Percentiles rank a stretch among this genome's conserved stretches.
phyloP scores from a whole-genome alignment of 1,284 basidiomycete species.

The Anthracocystis panici-leucophaei region DNA sequence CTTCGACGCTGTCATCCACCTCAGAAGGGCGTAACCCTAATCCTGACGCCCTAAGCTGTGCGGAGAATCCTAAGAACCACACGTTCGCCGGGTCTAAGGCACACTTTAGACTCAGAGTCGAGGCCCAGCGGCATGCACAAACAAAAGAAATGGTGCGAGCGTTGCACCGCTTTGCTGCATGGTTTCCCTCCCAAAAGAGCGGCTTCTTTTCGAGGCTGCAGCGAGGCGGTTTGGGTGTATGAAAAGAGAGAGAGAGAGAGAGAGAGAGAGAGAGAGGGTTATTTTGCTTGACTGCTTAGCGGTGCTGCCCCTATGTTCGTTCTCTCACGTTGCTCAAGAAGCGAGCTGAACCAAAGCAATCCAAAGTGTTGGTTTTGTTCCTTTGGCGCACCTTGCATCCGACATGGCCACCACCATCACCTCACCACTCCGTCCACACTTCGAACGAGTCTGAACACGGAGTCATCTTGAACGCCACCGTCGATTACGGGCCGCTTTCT shows the following conservation, averaged over 20 bases:
- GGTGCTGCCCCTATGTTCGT: not conserved
- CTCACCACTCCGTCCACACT: not conserved
- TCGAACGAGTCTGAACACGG: not conserved
- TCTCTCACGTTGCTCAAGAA: not conserved
- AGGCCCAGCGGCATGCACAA: conserved; percentile 7
- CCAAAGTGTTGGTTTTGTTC: not conserved
- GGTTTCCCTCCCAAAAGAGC: not conserved
- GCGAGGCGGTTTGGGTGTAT: not conserved
- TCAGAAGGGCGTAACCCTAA: not conserved
- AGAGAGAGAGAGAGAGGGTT: too few relatives aligned
- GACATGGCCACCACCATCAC: conserved; percentile 5
- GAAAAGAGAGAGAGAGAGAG: too few relatives aligned
- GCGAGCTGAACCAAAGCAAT: not conserved
- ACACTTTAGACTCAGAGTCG: not conserved
- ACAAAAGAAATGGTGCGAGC: not conserved
- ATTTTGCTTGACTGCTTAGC: conserved; percentile 3
- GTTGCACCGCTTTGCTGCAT: conserved; percentile 6
- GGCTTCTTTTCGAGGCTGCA: not conserved
- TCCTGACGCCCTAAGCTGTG: not conserved
- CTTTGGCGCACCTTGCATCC: not conserved
- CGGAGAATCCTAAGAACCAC: not conserved
- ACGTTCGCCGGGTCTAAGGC: not conserved
- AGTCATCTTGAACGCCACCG: not conserved
- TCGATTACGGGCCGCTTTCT: not conserved
- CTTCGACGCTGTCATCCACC: not conserved